Percentiles rank a stretch among this genome's conserved stretches.
Conservation (phyloP, 345 rosid species). For the Citrus sp. region DNA sequence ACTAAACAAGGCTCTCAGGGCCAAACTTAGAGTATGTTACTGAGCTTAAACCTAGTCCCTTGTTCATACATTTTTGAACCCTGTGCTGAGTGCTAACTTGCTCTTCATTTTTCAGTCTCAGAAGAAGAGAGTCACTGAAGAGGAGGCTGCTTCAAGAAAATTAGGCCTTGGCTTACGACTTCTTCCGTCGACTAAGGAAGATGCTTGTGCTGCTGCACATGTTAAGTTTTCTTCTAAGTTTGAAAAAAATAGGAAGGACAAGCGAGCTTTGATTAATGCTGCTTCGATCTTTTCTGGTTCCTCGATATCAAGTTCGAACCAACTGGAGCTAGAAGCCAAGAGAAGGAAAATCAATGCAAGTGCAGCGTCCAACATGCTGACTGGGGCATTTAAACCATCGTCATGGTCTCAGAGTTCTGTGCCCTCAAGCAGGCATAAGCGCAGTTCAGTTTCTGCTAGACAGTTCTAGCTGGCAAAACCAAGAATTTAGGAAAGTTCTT, state of each 20-base stretch:
- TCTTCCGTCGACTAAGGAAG: constrained; percentile 67
- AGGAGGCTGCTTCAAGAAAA: constrained; percentile 68
- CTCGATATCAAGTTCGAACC: constrained; percentile 42
- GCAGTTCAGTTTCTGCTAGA: constrained; percentile 24
- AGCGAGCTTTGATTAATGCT: constrained; percentile 68
- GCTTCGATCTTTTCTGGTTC: constrained; percentile 63
- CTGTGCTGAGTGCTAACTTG: constrained; percentile 2
- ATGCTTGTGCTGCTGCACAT: constrained; percentile 48
- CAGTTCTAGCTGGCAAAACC: constrained; percentile 23
- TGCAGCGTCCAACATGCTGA: constrained; percentile 55
- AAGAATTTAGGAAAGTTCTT: not conserved
- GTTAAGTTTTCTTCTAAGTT: constrained; percentile 70
- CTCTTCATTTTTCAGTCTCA: constrained; percentile 39
- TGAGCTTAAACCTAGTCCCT: not conserved
- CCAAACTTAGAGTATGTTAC: constrained; percentile 59
- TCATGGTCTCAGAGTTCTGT: constrained; percentile 42
- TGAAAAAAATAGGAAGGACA: constrained; percentile 70
- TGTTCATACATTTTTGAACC: not conserved
- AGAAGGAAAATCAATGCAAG: constrained; percentile 72
- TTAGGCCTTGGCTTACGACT: constrained; percentile 75
- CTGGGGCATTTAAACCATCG: constrained; percentile 68
- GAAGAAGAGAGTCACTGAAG: constrained; percentile 84
- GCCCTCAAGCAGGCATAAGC: constrained; percentile 31
- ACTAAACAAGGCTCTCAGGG: constrained; percentile 75
- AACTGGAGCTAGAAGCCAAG: constrained; percentile 68